These are phyloP conservation scores for Chenopodium album DNA, from an alignment of 148 eudicot genomes.

Conservation along the genomic window DNA sequence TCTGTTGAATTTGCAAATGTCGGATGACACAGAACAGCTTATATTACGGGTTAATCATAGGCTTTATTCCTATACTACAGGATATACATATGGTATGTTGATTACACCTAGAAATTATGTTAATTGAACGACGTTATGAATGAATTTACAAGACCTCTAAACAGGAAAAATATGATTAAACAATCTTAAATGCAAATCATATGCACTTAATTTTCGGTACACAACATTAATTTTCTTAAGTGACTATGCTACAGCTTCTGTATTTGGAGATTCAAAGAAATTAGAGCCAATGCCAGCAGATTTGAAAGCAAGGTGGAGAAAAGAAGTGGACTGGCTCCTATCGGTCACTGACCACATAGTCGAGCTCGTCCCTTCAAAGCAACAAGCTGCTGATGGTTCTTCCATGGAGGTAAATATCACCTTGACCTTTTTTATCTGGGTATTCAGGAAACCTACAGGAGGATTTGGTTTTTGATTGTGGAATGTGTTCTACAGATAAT, in stretches of 20 bases:
- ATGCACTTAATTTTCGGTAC: not conserved
- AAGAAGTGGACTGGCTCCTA: constrained; percentile 73
- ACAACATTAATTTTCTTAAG: not conserved
- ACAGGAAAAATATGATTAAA: too few relatives aligned
- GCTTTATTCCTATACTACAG: not conserved
- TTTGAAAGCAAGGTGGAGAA: constrained; percentile 73
- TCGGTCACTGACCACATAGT: constrained; percentile 90
- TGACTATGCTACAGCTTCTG: constrained; percentile 56
- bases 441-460: too few relatives aligned
- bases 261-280: constrained; percentile 67
- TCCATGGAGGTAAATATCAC: constrained; percentile 65
- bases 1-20: not conserved
- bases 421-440: not conserved
- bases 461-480: not conserved
- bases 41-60: not conserved
- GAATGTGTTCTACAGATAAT: constrained; percentile 51
- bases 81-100: too few relatives aligned
- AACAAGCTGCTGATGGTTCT: constrained; percentile 60
- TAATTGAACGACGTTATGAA: too few relatives aligned
- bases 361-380: constrained; percentile 76
- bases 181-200: too few relatives aligned
- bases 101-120: too few relatives aligned
- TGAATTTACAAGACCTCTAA: too few relatives aligned
- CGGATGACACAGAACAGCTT: not conserved
- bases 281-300: constrained; percentile 76